phyloP scores from a whole-genome alignment of 306 rosid genomes.

The Myrica gale region DNA sequence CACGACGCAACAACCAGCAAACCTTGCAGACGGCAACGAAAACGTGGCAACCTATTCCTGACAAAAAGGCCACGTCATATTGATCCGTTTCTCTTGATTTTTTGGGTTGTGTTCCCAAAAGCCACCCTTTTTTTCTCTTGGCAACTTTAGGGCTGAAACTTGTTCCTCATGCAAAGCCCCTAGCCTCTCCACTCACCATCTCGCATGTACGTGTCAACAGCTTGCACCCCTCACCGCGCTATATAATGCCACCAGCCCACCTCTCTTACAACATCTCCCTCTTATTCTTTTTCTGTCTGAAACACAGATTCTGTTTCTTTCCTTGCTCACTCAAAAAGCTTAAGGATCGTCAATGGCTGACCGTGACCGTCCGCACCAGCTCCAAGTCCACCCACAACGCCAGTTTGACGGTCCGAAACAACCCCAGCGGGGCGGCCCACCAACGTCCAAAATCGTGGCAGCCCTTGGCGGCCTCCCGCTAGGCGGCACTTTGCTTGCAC shows the following conservation, averaged over 20 bases:
- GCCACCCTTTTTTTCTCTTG: too few species aligned
- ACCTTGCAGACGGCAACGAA: slow-evolving; percentile 7
- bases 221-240: slow-evolving; percentile 28
- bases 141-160: too few species aligned
- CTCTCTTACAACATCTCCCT: not conserved
- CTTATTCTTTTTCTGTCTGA: not conserved
- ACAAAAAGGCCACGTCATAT: slow-evolving; percentile 26
- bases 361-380: slow-evolving; percentile 60
- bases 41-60: slow-evolving; percentile 31
- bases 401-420: slow-evolving; percentile 26
- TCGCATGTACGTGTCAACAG: slow-evolving; percentile 57
- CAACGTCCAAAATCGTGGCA: slow-evolving; percentile 42
- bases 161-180: slow-evolving; percentile 75
- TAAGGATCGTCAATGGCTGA: slow-evolving; percentile 46
- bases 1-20: slow-evolving; percentile 35
- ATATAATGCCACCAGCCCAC: slow-evolving; percentile 33
- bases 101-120: not conserved
- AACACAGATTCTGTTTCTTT: not conserved
- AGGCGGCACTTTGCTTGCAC: slow-evolving; percentile 50
- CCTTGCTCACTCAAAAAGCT: not conserved
- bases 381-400: slow-evolving; percentile 60
- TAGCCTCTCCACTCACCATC: slow-evolving; percentile 43
- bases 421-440: slow-evolving; percentile 29
- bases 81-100: not conserved
- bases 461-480: slow-evolving; percentile 46